A percentile compares a stretch with the other conserved stretches of the same genome.
phyloP scores from a whole-genome alignment of 331 rosid species.

The Pyrus hybrid region DNA sequence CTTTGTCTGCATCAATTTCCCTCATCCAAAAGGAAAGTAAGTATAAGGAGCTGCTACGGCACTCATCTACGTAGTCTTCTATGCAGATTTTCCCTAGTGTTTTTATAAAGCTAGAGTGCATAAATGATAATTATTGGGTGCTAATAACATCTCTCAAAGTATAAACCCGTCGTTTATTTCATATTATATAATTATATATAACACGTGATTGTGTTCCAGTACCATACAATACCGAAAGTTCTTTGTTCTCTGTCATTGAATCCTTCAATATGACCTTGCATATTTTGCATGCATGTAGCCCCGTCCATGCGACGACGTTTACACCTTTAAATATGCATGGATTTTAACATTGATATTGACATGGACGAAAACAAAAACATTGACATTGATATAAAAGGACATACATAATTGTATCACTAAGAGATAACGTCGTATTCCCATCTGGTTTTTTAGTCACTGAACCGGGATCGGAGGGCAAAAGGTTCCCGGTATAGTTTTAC shows the following conservation, averaged over 20 bases:
- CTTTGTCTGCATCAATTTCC: neutral
- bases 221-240: neutral
- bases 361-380: neutral
- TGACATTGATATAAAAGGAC: neutral
- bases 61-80: no score
- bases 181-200: no score
- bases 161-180: no score
- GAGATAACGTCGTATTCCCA: no score
- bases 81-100: no score
- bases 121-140: rapidly evolving
- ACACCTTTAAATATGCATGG: neutral
- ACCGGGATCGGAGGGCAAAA: neutral
- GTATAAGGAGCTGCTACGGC: no score
- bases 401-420: neutral
- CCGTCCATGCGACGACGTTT: neutral
- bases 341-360: neutral
- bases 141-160: no score
- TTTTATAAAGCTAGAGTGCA: no score
- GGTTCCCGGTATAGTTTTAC: neutral
- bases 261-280: neutral
- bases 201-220: no score
- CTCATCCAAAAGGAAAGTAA: no score
- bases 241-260: neutral
- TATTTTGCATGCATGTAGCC: neutral
- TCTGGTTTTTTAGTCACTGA: neutral